phyloP scores from a whole-genome alignment of 495 filamentous ascomycete genomes.

The Pyrenula aspistea region DNA sequence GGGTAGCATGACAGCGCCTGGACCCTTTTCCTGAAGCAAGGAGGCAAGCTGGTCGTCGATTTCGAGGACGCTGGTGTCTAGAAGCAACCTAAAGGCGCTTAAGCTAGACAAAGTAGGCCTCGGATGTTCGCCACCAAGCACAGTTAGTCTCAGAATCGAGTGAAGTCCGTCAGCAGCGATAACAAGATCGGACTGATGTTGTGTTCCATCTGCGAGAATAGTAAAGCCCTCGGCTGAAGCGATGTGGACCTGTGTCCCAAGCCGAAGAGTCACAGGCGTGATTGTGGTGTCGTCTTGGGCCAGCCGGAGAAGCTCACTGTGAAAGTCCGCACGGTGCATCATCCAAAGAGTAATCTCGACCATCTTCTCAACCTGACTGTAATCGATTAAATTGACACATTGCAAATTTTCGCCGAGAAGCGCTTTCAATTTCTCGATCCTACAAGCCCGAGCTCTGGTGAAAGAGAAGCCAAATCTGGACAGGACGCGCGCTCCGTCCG shows the following conservation, averaged over 20 bases:
- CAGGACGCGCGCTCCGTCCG: conserved; percentile 30
- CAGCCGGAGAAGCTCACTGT: conserved; percentile 27
- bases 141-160: conserved; percentile 14
- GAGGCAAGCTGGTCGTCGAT: conserved; percentile 12
- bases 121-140: conserved; percentile 7
- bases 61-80: conserved; percentile 17
- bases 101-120: conserved; percentile 2
- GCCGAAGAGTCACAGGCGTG: conserved; percentile 16
- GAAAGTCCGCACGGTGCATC: conserved; percentile 40
- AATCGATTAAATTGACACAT: conserved; percentile 12
- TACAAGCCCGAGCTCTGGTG: conserved; percentile 19
- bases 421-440: conserved; percentile 7
- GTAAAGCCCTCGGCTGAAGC: conserved; percentile 24
- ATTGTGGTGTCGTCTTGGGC: conserved; percentile 12
- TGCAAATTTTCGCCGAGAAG: conserved; percentile 15
- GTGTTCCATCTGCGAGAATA: conserved; percentile 18
- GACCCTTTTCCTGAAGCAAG: conserved; percentile 4
- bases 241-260: conserved; percentile 5
- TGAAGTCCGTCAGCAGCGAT: conserved; percentile 40
- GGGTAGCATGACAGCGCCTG: conserved; percentile 12
- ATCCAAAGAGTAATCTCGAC: conserved; percentile 10
- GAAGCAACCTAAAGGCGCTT: conserved; percentile 24
- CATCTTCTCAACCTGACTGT: neutral
- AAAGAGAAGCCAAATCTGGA: conserved; percentile 16
- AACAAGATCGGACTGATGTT: conserved; percentile 27